Conservation (phyloP, 2,329 filamentous ascomycete species). For the Fusarium brevicatenulatum region DNA sequence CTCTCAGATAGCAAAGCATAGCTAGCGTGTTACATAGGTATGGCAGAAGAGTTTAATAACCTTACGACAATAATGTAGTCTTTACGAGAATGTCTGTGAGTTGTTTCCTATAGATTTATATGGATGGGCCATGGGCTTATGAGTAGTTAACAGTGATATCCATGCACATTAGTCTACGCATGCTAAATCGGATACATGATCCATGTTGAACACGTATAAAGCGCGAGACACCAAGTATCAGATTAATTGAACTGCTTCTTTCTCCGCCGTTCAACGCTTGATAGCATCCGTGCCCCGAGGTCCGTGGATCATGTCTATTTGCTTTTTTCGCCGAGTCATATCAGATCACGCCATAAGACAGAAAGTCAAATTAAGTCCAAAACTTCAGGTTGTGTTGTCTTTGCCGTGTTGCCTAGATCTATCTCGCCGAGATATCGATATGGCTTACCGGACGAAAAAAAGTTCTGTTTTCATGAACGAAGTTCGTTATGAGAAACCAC, state of each 20-base stretch:
- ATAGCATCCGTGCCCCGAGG: not conserved
- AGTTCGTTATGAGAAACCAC: not conserved
- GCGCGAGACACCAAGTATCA: not conserved
- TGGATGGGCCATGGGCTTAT: not conserved
- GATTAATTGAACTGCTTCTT: not conserved
- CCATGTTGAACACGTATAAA: not conserved
- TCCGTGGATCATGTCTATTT: not conserved
- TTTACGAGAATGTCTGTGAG: not conserved
- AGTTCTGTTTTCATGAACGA: not conserved
- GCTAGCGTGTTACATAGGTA: not conserved
- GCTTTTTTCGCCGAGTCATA: not conserved
- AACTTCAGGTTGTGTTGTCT: not conserved
- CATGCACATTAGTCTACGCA: not conserved
- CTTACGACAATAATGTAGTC: not conserved
- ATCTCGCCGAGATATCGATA: not conserved
- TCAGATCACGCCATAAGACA: not conserved
- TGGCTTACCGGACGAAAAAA: not conserved
- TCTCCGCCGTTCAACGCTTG: not conserved
- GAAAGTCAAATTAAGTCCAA: not conserved
- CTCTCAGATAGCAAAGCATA: not conserved
- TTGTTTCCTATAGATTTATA: not conserved
- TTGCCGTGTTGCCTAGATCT: not conserved
- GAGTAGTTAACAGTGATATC: not conserved
- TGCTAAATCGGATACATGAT: not conserved
- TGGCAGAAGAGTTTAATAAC: not conserved